These are phyloP conservation scores for Erythrobasidium hasegawianum DNA, from an alignment of 1,284 basidiomycete genomes.

Conservation along the genomic window DNA sequence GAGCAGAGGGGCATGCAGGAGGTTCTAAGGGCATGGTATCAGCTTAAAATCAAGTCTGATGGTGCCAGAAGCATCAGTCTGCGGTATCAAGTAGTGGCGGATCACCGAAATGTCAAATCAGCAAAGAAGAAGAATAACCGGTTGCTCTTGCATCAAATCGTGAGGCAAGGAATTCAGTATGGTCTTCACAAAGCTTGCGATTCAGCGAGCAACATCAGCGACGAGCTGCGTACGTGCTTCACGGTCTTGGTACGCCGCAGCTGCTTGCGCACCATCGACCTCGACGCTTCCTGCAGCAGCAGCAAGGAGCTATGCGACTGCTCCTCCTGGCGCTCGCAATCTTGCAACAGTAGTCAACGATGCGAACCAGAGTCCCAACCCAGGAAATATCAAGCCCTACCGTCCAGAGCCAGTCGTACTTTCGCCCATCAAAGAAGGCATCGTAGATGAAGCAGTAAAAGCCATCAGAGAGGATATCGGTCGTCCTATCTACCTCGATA, in stretches of 20 bases:
- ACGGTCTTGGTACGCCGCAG: background rate
- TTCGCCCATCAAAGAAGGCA: slow-evolving; percentile 27
- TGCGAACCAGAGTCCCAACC: slow-evolving; percentile 10
- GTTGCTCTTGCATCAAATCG: no score
- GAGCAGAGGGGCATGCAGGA: no score
- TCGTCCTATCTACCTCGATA: slow-evolving; percentile 89
- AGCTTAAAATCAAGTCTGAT: no score
- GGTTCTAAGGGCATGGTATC: no score
- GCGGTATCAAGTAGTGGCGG: no score
- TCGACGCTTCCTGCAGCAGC: background rate
- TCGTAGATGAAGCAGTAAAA: slow-evolving; percentile 34
- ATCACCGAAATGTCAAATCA: no score
- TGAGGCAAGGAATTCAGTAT: no score
- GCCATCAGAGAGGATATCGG: slow-evolving; percentile 33
- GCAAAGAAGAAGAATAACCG: no score
- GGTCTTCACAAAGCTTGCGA: background rate
- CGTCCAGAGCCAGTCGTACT: slow-evolving; percentile 35
- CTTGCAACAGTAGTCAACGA: slow-evolving; percentile 22
- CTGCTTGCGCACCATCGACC: slow-evolving; percentile 2
- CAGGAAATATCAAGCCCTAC: slow-evolving; percentile 29
- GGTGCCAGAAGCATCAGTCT: no score
- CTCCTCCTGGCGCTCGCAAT: slow-evolving; percentile 6
- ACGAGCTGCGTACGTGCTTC: background rate
- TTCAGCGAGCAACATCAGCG: background rate
- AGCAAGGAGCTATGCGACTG: slow-evolving; percentile 15